Evolutionary conservation across 2,329 filamentous ascomycete genomes (phyloP).

Genomic region (Canariomyces notabilis): DNA sequence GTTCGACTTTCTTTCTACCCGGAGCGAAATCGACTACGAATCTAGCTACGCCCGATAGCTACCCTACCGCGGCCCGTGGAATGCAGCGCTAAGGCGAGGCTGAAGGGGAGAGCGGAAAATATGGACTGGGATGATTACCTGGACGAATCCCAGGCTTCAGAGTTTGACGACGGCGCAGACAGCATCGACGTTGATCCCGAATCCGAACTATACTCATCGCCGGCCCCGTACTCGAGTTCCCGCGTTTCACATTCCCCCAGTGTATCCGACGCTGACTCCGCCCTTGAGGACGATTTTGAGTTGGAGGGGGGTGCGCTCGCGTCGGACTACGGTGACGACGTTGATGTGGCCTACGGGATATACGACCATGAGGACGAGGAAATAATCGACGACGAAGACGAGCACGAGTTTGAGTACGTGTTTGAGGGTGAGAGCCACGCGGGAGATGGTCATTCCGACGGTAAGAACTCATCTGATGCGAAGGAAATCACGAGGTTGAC

Average conservation of each 20-base stretch:
- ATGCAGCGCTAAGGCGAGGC: neutral
- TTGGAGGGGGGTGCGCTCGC: conserved; percentile 3
- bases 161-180: neutral
- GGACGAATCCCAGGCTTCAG: neutral
- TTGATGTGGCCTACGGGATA: neutral
- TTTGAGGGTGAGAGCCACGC: neutral
- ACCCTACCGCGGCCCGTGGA: too few species aligned
- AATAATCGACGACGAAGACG: conserved; percentile 1
- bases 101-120: neutral
- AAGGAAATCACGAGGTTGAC: neutral
- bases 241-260: neutral
- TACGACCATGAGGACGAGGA: neutral
- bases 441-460: neutral
- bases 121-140: too few species aligned
- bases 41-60: too few species aligned
- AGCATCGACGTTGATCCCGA: neutral
- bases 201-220: neutral
- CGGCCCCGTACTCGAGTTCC: neutral
- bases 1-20: neutral
- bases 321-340: neutral
- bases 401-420: neutral
- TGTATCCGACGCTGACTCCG: neutral
- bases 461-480: neutral
- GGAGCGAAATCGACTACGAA: neutral
- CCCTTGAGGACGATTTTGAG: neutral